Evolutionary conservation across 1,284 basidiomycete genomes (phyloP), one percentile per base, ranked within the genome.

Genomic region (Schizopora paradoxa): DNA sequence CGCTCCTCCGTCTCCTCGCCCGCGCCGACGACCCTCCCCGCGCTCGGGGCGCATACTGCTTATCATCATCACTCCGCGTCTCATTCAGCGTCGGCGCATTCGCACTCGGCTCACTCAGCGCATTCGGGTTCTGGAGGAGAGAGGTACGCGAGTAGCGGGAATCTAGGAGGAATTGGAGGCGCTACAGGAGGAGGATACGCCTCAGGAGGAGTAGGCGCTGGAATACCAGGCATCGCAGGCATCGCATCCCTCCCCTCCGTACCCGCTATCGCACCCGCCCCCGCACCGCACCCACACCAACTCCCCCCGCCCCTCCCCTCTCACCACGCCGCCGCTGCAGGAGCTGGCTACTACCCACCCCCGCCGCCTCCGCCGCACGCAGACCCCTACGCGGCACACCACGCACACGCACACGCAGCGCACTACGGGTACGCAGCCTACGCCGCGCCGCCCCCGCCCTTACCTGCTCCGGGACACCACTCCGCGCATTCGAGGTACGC

Each of bases 1-100:
- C 71, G 74, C 50, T 76, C 77, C 36, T 73, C 76, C 29, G 73
- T 76, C 39, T 72, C 73, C 34, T 79, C 80, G 1, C 77, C 79
- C 11, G 73, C 73, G 61, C 45, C 61, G 68, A 47, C 55, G 21
- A 51, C 67, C 68, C 43, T 61, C 63, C 65, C 62, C 48, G 55
- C 43, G 32, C 58, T 45, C 53, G 48, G 56, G 48, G 55, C 44
- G 49, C 45, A 29, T 51, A 23, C 48, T 43, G n/a, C n/a, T n/a
- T 39, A 31, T 10, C 28, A 31, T 10, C 28, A 8, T 10, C 28
- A 31, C 28, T 31, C 8, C 28, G 28, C 10, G 14, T 31, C 45
- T 14, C 42, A 49, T 27, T 34, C 42, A 10, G 21, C 22, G 11
- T 36, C 31, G 19, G 28, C 37, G 25, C 48, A 34, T 10, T 27